A percentile compares a stretch with the other conserved stretches of the same genome.
These are phyloP conservation scores for Coemansia sp. DNA, from an alignment of 192 early-diverging fungal genomes.

Conservation along the genomic window DNA sequence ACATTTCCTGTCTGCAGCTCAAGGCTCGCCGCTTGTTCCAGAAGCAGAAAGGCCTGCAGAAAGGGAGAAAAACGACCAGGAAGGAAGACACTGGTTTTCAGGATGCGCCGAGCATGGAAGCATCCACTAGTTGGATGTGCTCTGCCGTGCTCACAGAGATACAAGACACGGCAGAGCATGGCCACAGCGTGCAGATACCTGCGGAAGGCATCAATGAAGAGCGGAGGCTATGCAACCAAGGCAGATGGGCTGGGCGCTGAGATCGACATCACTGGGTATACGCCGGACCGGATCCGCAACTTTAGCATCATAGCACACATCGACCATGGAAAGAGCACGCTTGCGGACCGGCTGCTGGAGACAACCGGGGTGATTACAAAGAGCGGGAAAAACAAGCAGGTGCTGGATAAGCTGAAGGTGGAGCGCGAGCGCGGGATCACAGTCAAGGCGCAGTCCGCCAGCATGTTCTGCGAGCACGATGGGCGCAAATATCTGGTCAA, in stretches of 20 bases:
- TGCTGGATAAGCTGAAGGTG: constrained; percentile 94
- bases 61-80: too few relatives aligned
- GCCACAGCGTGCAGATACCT: too few relatives aligned
- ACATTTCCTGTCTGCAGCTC: too few relatives aligned
- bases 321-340: constrained; percentile 88
- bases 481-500: constrained; percentile 86
- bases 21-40: too few relatives aligned
- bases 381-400: constrained; percentile 75
- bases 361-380: constrained; percentile 81
- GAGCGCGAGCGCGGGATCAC: constrained; percentile 96
- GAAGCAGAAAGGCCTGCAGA: too few relatives aligned
- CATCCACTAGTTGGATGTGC: too few relatives aligned
- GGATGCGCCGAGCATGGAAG: too few relatives aligned
- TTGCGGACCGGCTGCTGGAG: constrained; percentile 93
- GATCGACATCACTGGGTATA: constrained; percentile 65
- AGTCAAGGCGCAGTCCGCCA: constrained; percentile 90
- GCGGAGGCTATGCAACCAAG: not conserved
- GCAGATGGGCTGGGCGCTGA: constrained; percentile 24
- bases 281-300: constrained; percentile 85
- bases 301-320: constrained; percentile 90
- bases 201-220: not conserved
- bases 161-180: too few relatives aligned
- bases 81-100: too few relatives aligned
- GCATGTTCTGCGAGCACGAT: constrained; percentile 89
- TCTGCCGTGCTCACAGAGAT: too few relatives aligned